Evolutionary conservation across 1,139 yeast species (phyloP).

Genomic region (Saccharomycopsis hybrid): DNA sequence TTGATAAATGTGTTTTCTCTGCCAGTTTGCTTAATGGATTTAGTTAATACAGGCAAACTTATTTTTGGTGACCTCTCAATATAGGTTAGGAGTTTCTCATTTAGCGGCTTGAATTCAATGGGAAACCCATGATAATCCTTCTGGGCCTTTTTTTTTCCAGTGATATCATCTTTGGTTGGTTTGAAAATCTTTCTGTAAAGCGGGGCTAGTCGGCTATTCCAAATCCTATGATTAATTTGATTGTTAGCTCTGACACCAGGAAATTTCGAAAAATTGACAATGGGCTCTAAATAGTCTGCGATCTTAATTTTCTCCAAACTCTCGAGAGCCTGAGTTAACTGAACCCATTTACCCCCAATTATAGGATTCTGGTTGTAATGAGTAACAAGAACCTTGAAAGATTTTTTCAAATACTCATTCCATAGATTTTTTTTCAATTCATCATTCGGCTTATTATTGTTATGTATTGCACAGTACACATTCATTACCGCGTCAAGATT

Average conservation of each 20-base stretch:
- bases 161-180: not conserved
- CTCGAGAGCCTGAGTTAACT: not conserved
- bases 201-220: not conserved
- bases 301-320: not conserved
- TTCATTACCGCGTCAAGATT: not conserved
- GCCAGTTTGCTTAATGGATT: not conserved
- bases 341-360: not conserved
- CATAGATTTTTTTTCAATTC: not conserved
- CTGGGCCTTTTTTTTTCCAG: not conserved
- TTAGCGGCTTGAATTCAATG: not conserved
- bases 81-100: not conserved
- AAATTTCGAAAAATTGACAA: not conserved
- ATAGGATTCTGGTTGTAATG: not conserved
- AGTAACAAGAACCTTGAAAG: not conserved
- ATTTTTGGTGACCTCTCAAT: not conserved
- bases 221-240: not conserved
- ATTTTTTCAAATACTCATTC: not conserved
- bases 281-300: not conserved
- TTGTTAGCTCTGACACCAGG: not conserved
- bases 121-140: conserved; percentile 1
- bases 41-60: not conserved
- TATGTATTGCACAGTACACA: not conserved
- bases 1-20: not conserved
- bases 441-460: not conserved
- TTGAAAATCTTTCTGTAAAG: not conserved